A percentile compares a stretch with the other conserved stretches of the same genome.
Conservation (phyloP, 768 basidiomycete genomes). For the Pholiota molesta region DNA sequence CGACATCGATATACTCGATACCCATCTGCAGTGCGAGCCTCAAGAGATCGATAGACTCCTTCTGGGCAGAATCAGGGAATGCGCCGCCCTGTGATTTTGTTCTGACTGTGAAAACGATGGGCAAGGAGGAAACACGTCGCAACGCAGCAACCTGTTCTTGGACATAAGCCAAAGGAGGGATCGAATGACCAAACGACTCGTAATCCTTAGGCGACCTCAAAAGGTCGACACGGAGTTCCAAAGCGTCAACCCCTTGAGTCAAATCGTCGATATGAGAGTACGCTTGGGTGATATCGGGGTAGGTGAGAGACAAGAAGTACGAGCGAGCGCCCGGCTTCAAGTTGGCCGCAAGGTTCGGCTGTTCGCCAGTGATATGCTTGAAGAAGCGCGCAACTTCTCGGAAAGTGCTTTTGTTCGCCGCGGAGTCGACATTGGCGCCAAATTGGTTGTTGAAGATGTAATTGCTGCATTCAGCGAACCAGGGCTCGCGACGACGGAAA, state of each 20-base stretch:
- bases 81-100: conserved; percentile 89
- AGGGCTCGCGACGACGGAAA: conserved; percentile 79
- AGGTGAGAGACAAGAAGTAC: conserved; percentile 92
- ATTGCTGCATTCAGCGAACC: conserved; percentile 82
- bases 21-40: conserved; percentile 79
- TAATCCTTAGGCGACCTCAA: conserved; percentile 56
- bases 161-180: conserved; percentile 75
- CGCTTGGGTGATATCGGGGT: conserved; percentile 81
- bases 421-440: conserved; percentile 27
- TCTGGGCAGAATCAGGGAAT: conserved; percentile 78
- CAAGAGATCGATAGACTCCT: conserved; percentile 76
- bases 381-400: conserved; percentile 86
- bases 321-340: conserved; percentile 62
- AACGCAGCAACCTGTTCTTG: conserved; percentile 79
- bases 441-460: conserved; percentile 85
- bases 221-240: conserved; percentile 94
- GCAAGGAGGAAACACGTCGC: conserved; percentile 75
- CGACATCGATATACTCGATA: conserved; percentile 93
- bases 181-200: conserved; percentile 50
- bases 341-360: conserved; percentile 65
- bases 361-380: conserved; percentile 76
- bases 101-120: conserved; percentile 91
- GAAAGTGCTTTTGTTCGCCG: conserved; percentile 39
- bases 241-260: conserved; percentile 82
- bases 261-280: conserved; percentile 72